Base-by-base conservation (phyloP, 805 yeast genomes). In the Teunomyces aglyptinius region DNA sequence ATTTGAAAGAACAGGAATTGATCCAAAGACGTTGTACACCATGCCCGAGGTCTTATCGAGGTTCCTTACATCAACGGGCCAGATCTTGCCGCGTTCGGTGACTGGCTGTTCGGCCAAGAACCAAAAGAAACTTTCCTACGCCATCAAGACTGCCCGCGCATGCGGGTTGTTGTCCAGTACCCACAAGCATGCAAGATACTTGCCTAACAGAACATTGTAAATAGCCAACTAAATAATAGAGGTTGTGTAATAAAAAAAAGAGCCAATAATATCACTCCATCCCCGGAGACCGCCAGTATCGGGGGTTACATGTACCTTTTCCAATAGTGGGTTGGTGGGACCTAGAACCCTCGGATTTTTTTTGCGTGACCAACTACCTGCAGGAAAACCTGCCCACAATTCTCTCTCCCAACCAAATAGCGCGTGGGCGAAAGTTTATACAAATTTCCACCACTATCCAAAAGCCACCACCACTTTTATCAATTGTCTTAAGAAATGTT, bases 121-220 rank as follows among this genome's bases (percentile, higher is more conserved):
- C 58, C 96, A 90, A 61, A 81, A 80, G 58, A 75, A 77, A 55
- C 67, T 90, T 55, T 75, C 90, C 1, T 85, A 81, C 56, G 95
- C 96, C 13, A 77, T 90, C 39, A 82, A 86, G 60, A 77, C 96
- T 55, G 83, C 91, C 12, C 81, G 92, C 60, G 82, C 86, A 3
- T 82, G 85, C 45, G 97, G 97, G 0, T 73, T 89, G 49, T 70
- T 90, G 62, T 82, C 94, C 36, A 73, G 83, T 50, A 85, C 84
- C n/a, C 90, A 87, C 58, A 81, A 73, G 60, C 85, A 83, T 59
- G 70, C 76, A 27, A 62, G 77, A 29, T 70, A 64, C 56, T 63
- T 75, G 55, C 78, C 80, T 19, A 44, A 54, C 44, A 63, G 76
- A 55, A 60, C 63, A 50, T 55, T 71, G 56, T 71, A 60, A 52